Base-by-base conservation (phyloP, 192 early-diverging fungal species). In the Obelidium mucronatum region DNA sequence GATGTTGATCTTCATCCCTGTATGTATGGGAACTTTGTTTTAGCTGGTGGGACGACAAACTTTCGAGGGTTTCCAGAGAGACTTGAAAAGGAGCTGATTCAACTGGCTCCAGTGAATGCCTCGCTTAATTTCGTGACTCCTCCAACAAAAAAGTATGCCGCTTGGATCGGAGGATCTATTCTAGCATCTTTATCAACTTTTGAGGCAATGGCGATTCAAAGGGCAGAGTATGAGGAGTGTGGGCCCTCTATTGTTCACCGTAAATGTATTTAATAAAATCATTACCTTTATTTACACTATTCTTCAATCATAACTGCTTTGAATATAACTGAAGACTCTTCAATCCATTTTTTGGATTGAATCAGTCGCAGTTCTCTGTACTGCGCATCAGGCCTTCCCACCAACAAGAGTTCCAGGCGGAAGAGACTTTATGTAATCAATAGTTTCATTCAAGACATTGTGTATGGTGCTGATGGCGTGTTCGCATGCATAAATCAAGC, bases 361-460 rank as follows among this genome's bases (percentile, higher is more conserved):
- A 96, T 88, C 54, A 96, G 75, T 28, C 79, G 80, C 55, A 96
- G 84, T 78, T 96, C 95, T 55, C 91, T 89, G 15, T 75, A 82
- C 31, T 81, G 85, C 54, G 91, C 85, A 74, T 87, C 75, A 0
- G 77, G 74, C 5, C 80, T 34, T 59, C 79, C 63, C 60, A 19
- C 64, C 56, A 64, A 85, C 37, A 56, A 81, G 28, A 42, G 28
- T 33, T 33, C 24, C 73, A 31, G 4, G 30, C 65, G 44, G 37
- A 75, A 75, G 15, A 40, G 44, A 15, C 56, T 42, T 28, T 73
- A 90, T 90, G 37, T 75, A 62, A 55, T 75, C 63, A 67, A 76
- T 85, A 3, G 94, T 95, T 48, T 86, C 83, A 28, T 81, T 71
- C 44, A 94, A 86, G 3, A 97, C 89, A 2, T 88, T 89, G 39